phyloP scores from a whole-genome alignment of 495 filamentous ascomycete genomes.

The Tuber calosporum region DNA sequence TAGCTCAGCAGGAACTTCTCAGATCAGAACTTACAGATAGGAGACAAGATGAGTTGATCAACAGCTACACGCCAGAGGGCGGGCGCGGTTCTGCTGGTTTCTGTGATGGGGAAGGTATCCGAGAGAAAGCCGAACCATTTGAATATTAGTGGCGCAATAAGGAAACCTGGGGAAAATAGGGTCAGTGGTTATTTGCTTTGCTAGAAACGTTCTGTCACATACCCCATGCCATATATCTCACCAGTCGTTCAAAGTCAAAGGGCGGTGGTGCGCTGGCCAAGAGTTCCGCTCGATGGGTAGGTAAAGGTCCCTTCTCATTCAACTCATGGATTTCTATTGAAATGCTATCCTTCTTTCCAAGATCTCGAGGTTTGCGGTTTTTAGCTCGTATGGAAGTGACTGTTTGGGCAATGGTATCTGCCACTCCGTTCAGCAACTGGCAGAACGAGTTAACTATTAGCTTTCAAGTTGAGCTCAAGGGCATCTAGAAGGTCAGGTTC shows the following conservation, averaged over 20 bases:
- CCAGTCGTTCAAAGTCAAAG: slow-evolving; percentile 85
- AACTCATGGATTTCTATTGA: slow-evolving; percentile 89
- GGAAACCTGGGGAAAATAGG: slow-evolving; percentile 51
- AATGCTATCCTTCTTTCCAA: slow-evolving; percentile 55
- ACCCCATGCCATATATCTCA: slow-evolving; percentile 89
- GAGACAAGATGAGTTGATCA: slow-evolving; percentile 90
- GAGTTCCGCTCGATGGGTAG: slow-evolving; percentile 55
- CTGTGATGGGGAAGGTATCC: slow-evolving; percentile 72
- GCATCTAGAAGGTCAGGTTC: slow-evolving; percentile 4
- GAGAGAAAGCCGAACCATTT: slow-evolving; percentile 88
- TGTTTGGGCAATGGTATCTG: slow-evolving; percentile 90
- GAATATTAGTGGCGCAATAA: slow-evolving; percentile 90
- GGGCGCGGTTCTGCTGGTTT: slow-evolving; percentile 60
- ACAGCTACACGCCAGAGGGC: slow-evolving; percentile 81
- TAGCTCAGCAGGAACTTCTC: neutral
- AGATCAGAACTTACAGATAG: slow-evolving; percentile 56
- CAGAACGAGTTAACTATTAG: slow-evolving; percentile 10
- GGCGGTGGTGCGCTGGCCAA: slow-evolving; percentile 58
- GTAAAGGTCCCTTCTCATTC: slow-evolving; percentile 73
- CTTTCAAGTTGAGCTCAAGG: neutral
- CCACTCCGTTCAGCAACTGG: slow-evolving; percentile 76
- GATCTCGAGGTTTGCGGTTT: slow-evolving; percentile 46
- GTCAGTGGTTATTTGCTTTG: neutral
- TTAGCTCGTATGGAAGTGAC: slow-evolving; percentile 74
- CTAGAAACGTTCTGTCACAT: slow-evolving; percentile 8